Evolutionary conservation across 2,329 filamentous ascomycete genomes (phyloP), one percentile per base, ranked within the genome.

Genomic region (Beauveria scarabaeidicola): DNA sequence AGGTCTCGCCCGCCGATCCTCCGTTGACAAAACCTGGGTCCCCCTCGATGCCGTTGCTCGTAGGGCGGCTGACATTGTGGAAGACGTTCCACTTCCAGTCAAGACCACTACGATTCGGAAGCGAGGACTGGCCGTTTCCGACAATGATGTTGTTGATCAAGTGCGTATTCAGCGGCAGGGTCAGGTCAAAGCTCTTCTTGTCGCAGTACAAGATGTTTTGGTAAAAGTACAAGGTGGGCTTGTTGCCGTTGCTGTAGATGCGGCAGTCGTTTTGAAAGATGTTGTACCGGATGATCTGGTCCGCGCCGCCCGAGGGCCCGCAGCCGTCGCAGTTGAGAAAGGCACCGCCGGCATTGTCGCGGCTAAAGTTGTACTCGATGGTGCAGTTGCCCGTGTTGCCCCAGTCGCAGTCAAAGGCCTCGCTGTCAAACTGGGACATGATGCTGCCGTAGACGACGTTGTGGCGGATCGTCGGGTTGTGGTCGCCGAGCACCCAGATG

Each of bases 381-480:
- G 62, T 66, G 57, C 66, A 68, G 29, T 61, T 66, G 48, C 66
- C 66, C n/a, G 62, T 62, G 47, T 66, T 65, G 44, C 66, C 66
- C 65, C 64, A 67, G 60, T 68, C 66, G 56, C 66, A 68, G 57
- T 68, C 66, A 51, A 68, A 68, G 6, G 65, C 65, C 55, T 66
- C 43, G 61, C 66, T 68, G 54, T 68, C 66, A 21, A 61, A 10
- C 4, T 46, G 27, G 8, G 64, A 66, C 65, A 67, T 68, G 61
- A 63, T 61, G 48, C 63, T 65, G 27, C 65, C 63, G 48, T 64
- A 63, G 11, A 68, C 66, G 40, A 67, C 66, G 43, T 68, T 68
- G 57, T 63, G 64, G 7, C 60, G 56, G 40, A 67, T 64, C 40
- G 61, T 58, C 40, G 65, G 55, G 36, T 65, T 60, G 59, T 62